Evolutionary conservation across 2,329 filamentous ascomycete genomes (phyloP).

Genomic region (Monilinia aucupariae): DNA sequence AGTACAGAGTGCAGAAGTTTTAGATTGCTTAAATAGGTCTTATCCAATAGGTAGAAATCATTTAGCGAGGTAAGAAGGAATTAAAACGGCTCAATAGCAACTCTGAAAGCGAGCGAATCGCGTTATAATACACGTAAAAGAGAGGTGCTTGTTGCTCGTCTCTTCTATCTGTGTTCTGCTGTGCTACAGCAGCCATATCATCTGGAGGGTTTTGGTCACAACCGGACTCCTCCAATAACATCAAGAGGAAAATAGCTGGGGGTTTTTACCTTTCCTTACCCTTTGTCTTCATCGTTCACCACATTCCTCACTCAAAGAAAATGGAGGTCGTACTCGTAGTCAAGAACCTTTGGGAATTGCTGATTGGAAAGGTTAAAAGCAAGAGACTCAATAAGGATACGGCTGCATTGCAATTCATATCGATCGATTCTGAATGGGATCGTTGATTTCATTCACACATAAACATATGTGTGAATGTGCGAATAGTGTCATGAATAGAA

Average conservation of each 20-base stretch:
- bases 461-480: too few species aligned
- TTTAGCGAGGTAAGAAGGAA: neutral
- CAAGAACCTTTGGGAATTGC: neutral
- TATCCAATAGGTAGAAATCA: neutral
- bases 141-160: neutral
- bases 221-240: neutral
- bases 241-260: neutral
- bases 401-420: neutral
- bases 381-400: neutral
- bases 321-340: neutral
- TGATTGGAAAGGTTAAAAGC: neutral
- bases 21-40: neutral
- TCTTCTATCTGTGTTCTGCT: too few species aligned
- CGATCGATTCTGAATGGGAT: neutral
- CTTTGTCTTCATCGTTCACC: neutral
- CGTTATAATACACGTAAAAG: neutral
- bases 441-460: too few species aligned
- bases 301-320: too few species aligned
- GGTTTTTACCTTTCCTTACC: too few species aligned
- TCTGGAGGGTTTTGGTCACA: neutral
- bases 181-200: neutral
- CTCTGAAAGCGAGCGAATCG: neutral
- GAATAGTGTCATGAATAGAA: neutral
- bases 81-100: neutral
- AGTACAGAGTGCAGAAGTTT: neutral